Percentiles rank a stretch among this genome's conserved stretches.
These are phyloP conservation scores for Apophysomyces ossiformis DNA, from an alignment of 371 early-diverging fungal species.

Conservation along the genomic window DNA sequence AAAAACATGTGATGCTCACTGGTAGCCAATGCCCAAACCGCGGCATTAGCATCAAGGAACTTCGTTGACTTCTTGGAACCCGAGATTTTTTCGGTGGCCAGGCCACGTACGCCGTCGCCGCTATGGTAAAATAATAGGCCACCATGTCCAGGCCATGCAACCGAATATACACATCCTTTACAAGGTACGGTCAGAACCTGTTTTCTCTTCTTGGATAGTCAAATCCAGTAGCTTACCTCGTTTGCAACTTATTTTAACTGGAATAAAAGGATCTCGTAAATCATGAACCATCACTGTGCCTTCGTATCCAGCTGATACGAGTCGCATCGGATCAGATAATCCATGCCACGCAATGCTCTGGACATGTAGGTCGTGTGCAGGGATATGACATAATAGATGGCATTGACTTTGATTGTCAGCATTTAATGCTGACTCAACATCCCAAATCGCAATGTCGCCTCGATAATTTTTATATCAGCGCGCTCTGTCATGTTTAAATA, in stretches of 20 bases:
- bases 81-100: background rate
- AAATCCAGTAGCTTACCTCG: conserved; percentile 14
- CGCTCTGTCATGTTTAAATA: background rate
- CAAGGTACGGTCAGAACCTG: background rate
- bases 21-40: conserved; percentile 13
- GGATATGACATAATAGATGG: background rate
- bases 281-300: conserved; percentile 15
- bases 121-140: conserved; percentile 10
- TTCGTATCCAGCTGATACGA: conserved; percentile 23
- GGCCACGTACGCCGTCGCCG: conserved; percentile 16
- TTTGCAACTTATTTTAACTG: conserved; percentile 9
- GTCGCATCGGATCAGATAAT: conserved; percentile 13
- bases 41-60: conserved; percentile 1
- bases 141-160: conserved; percentile 18
- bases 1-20: conserved; percentile 24
- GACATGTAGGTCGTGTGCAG: conserved; percentile 17
- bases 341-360: conserved; percentile 26
- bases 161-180: conserved; percentile 1
- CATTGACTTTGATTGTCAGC: background rate
- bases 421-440: conserved; percentile 25
- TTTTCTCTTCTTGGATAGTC: no score
- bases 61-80: background rate
- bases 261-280: conserved; percentile 19
- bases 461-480: background rate
- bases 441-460: conserved; percentile 34